phyloP scores from a whole-genome alignment of 441 rosid species.

The Bocquillonia castaneifolia region DNA sequence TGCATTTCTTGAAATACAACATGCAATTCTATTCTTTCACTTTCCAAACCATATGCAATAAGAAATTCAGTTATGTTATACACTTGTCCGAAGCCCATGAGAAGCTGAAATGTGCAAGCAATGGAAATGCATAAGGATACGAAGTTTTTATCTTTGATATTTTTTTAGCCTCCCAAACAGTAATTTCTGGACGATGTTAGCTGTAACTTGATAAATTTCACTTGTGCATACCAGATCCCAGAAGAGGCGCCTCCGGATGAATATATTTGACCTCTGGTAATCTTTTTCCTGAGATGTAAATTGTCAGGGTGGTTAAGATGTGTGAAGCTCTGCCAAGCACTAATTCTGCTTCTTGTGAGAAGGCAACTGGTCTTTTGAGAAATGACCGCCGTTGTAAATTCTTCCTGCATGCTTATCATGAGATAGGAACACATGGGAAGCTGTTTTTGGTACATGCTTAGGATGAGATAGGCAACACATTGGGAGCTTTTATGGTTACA shows the following conservation, averaged over 20 bases:
- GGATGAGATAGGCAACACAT: not conserved
- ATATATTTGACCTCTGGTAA: constrained; percentile 27
- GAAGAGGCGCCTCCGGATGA: constrained; percentile 79
- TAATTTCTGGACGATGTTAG: not conserved
- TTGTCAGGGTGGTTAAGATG: not conserved
- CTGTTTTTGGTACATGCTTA: too few relatives aligned
- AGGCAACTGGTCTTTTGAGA: not conserved
- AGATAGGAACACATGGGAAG: too few relatives aligned
- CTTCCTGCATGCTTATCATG: too few relatives aligned
- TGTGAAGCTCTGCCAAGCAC: not conserved
- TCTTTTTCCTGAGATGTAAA: not conserved
- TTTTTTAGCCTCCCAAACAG: not conserved
- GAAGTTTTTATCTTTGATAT: not conserved
- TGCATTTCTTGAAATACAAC: not conserved
- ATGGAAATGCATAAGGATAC: not conserved
- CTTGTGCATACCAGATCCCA: constrained; percentile 55
- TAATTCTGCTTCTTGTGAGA: not conserved
- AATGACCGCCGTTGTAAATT: not conserved
- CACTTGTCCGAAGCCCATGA: not conserved
- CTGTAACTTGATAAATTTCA: not conserved
- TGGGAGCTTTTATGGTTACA: not conserved
- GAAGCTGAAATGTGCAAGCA: not conserved
- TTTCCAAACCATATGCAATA: not conserved
- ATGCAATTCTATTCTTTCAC: not conserved
- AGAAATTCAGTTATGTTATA: not conserved